Percentiles rank a stretch among this genome's conserved stretches.
Conservation (phyloP, 208 protist genomes). For the Leishmania turanica region DNA sequence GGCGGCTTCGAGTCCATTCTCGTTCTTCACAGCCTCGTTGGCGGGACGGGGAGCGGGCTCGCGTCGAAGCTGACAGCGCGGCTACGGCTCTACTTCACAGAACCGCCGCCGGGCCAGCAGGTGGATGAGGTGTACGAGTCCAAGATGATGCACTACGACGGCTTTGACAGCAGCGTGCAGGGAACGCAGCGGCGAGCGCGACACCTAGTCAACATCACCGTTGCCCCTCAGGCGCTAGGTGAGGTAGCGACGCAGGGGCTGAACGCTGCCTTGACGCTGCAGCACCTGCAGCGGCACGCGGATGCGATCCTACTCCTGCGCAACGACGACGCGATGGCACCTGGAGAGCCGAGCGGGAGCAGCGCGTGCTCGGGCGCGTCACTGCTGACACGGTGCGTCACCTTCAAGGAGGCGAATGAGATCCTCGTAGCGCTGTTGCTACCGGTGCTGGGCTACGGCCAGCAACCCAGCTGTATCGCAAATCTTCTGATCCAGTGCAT, state of each 20-base stretch:
- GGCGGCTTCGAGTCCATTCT: slow-evolving; percentile 77
- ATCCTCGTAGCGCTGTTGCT: slow-evolving; percentile 75
- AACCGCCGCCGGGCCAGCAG: slow-evolving; percentile 30
- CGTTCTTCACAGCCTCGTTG: slow-evolving; percentile 83
- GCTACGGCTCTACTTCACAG: slow-evolving; percentile 86
- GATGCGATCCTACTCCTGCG: slow-evolving; percentile 80
- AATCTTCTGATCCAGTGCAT: slow-evolving; percentile 53
- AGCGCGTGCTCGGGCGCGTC: slow-evolving; percentile 34
- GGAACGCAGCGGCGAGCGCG: slow-evolving; percentile 71
- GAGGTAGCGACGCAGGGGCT: slow-evolving; percentile 82
- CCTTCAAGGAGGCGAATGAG: slow-evolving; percentile 87
- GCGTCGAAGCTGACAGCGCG: slow-evolving; percentile 74
- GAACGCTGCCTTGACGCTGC: slow-evolving; percentile 77
- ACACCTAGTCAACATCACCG: slow-evolving; percentile 68
- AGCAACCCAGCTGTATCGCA: slow-evolving; percentile 27
- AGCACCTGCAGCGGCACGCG: slow-evolving; percentile 50
- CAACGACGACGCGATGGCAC: slow-evolving; percentile 75
- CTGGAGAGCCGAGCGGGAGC: slow-evolving; percentile 28
- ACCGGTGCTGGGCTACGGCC: slow-evolving; percentile 71
- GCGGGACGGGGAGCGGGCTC: slow-evolving; percentile 87
- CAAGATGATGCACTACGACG: slow-evolving; percentile 56
- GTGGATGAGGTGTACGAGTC: slow-evolving; percentile 60
- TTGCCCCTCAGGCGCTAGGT: slow-evolving; percentile 69
- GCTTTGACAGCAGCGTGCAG: slow-evolving; percentile 69
- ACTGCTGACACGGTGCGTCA: slow-evolving; percentile 52